Percentiles rank a stretch among this genome's conserved stretches.
phyloP scores from a whole-genome alignment of 2,329 filamentous ascomycete genomes.

The Parascedosporium putredinis region DNA sequence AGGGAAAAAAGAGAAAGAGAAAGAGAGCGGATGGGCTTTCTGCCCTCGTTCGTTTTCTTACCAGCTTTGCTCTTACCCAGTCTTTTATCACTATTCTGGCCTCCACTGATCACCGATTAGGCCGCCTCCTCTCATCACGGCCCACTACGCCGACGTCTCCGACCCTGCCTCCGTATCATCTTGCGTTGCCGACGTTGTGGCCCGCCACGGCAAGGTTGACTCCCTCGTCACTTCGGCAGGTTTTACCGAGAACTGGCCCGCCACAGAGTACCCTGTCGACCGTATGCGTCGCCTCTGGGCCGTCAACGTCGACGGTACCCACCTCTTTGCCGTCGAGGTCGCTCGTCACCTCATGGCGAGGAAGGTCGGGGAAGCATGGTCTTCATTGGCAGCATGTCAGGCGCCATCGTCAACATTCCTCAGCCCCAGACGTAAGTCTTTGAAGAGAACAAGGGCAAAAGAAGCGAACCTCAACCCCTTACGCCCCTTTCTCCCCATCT shows the following conservation, averaged over 20 bases:
- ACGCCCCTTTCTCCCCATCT: too few species aligned
- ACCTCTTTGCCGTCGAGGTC: slow-evolving; percentile 65
- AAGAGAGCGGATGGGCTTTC: too few species aligned
- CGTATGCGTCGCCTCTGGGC: slow-evolving; percentile 69
- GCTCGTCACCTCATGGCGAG: slow-evolving; percentile 62
- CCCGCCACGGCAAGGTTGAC: slow-evolving; percentile 72
- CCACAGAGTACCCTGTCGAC: slow-evolving; percentile 81
- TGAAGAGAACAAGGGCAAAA: background rate
- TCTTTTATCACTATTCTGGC: background rate
- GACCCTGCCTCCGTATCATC: slow-evolving; percentile 3
- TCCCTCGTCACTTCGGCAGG: slow-evolving; percentile 92
- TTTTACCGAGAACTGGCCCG: slow-evolving; percentile 93
- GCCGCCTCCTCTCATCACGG: slow-evolving; percentile 72
- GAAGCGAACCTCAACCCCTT: too few species aligned
- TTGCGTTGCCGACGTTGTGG: slow-evolving; percentile 23
- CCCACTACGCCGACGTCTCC: slow-evolving; percentile 52
- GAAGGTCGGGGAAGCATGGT: slow-evolving; percentile 64
- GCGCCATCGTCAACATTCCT: slow-evolving; percentile 75
- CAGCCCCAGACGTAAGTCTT: slow-evolving; percentile 52
- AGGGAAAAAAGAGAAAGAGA: too few species aligned
- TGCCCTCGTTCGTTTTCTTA: too few species aligned
- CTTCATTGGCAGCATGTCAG: slow-evolving; percentile 72
- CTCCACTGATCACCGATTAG: background rate
- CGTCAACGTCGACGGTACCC: slow-evolving; percentile 73
- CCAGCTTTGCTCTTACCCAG: background rate